Conservation (phyloP, 177 flowering plant species). For the Vitis hybrid region DNA sequence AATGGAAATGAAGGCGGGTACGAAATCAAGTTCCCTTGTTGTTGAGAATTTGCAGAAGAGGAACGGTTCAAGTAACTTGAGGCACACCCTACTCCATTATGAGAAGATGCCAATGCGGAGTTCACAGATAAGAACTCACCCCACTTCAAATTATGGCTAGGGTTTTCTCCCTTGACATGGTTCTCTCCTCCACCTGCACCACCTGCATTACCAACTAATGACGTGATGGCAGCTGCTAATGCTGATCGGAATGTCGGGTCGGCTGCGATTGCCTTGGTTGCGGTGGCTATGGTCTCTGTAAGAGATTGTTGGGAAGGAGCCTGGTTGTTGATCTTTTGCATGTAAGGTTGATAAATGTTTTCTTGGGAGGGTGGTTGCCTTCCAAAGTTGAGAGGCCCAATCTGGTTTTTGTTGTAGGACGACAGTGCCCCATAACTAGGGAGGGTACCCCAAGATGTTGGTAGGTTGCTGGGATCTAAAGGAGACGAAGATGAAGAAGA, state of each 20-base stretch:
- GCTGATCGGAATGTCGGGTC: conserved; percentile 59
- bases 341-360: conserved; percentile 31
- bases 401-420: conserved; percentile 29
- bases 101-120: conserved; percentile 21
- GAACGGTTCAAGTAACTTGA: conserved; percentile 25
- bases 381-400: conserved; percentile 24
- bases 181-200: conserved; percentile 20
- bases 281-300: conserved; percentile 43
- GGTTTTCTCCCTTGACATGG: not conserved
- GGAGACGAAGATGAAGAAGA: conserved; percentile 17
- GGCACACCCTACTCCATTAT: conserved; percentile 37
- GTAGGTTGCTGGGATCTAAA: conserved; percentile 29
- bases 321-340: conserved; percentile 28
- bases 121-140: conserved; percentile 26
- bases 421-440: conserved; percentile 22
- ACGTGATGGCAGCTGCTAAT: conserved; percentile 51
- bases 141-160: conserved; percentile 29
- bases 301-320: conserved; percentile 29
- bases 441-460: conserved; percentile 41
- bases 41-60: conserved; percentile 28
- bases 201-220: conserved; percentile 29
- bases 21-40: conserved; percentile 29
- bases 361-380: conserved; percentile 32
- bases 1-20: conserved; percentile 38
- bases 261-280: conserved; percentile 59